A percentile compares a stretch with the other conserved stretches of the same genome.
These are phyloP conservation scores for Claviceps pazoutovae DNA, from an alignment of 2,329 filamentous ascomycete species.

Conservation along the genomic window DNA sequence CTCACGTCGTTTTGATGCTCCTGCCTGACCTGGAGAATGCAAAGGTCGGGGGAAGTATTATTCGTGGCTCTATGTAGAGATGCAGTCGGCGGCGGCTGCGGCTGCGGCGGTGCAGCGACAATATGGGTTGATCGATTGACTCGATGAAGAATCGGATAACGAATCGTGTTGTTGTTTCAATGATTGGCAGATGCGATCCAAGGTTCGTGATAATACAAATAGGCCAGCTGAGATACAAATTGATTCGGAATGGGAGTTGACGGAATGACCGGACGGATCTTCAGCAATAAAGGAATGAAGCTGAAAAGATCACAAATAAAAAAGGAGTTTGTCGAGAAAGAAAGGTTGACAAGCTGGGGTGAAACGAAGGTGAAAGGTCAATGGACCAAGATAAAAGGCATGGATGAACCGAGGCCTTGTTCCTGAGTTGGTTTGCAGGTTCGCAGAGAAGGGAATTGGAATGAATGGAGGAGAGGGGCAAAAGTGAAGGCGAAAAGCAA, in stretches of 20 bases:
- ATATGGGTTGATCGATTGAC: not conserved
- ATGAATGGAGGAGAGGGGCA: not conserved
- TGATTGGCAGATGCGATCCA: not conserved
- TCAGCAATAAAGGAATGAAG: constrained; percentile 19
- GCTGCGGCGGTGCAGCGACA: not conserved
- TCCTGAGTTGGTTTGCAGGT: not conserved
- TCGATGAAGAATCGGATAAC: not conserved
- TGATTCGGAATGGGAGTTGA: constrained; percentile 5
- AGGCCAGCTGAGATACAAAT: not conserved
- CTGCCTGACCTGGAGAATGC: not conserved
- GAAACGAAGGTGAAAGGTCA: constrained; percentile 1
- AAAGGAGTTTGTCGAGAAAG: not conserved
- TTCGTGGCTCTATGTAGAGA: not conserved
- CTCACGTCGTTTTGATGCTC: constrained; percentile 1
- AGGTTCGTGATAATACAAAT: not conserved
- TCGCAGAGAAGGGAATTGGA: not conserved
- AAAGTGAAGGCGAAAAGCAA: not conserved
- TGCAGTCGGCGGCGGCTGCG: not conserved
- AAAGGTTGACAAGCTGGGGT: not conserved
- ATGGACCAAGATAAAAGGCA: not conserved
- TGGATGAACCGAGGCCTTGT: not conserved
- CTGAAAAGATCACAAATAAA: constrained; percentile 8
- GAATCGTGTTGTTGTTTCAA: not conserved
- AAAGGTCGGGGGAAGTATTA: not conserved
- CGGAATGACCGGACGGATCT: constrained; percentile 26